A percentile compares a stretch with the other conserved stretches of the same genome.
These are phyloP conservation scores for Massariosphaeria phaeospora DNA, from an alignment of 495 filamentous ascomycete genomes.

Conservation along the genomic window DNA sequence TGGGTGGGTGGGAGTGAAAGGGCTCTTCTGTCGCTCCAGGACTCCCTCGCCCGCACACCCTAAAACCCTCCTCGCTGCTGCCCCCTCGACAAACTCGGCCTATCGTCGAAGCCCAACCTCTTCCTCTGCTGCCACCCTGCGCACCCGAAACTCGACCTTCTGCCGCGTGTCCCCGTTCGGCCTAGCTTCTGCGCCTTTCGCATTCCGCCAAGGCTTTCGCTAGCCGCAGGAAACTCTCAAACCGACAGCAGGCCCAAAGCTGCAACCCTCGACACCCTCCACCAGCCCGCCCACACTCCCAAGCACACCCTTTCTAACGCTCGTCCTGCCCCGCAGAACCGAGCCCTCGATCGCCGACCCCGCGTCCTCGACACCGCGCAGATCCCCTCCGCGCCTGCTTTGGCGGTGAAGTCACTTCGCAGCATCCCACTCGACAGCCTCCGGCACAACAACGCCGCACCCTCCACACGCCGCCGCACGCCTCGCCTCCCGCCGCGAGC, in stretches of 20 bases:
- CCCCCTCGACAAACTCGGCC: neutral
- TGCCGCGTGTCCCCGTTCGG: neutral
- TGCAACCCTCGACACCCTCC: slow-evolving; percentile 6
- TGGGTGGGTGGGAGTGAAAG: too few relatives aligned
- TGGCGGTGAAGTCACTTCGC: slow-evolving; percentile 30
- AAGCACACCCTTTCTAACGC: slow-evolving; percentile 13
- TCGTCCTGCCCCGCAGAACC: slow-evolving; percentile 11
- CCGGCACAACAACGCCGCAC: slow-evolving; percentile 33
- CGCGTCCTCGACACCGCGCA: neutral
- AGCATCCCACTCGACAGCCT: slow-evolving; percentile 28
- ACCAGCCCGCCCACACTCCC: slow-evolving; percentile 1
- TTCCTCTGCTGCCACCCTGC: too few relatives aligned
- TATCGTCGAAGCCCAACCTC: too few relatives aligned
- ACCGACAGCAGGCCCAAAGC: slow-evolving; percentile 6
- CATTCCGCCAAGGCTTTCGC: slow-evolving; percentile 20
- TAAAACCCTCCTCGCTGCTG: neutral
- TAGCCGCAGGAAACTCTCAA: slow-evolving; percentile 17
- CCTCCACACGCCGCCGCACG: slow-evolving; percentile 2
- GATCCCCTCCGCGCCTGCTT: slow-evolving; percentile 8
- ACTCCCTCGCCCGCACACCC: neutral
- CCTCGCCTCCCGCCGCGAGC: slow-evolving; percentile 3
- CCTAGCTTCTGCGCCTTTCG: neutral
- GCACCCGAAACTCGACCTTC: neutral
- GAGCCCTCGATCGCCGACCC: neutral
- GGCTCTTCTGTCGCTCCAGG: too few relatives aligned